Percentiles rank a stretch among this genome's conserved stretches.
Conservation (phyloP, 139 green algal species). For the Picochlorum costavermella region DNA sequence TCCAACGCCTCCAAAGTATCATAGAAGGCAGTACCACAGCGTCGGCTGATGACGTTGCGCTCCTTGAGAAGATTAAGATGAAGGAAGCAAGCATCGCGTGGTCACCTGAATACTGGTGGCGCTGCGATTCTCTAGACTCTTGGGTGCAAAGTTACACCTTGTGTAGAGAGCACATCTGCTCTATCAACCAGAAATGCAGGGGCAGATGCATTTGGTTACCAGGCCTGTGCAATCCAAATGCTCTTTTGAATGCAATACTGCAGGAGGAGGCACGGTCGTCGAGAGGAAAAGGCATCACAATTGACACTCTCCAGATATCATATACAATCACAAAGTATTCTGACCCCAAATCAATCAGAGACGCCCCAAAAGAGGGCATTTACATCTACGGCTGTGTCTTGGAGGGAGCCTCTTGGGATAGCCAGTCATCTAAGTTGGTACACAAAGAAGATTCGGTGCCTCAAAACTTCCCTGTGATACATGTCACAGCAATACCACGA, state of each 20-base stretch:
- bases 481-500: slow-evolving; percentile 33
- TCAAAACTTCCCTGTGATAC: slow-evolving; percentile 69
- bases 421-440: not conserved
- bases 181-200: slow-evolving; percentile 35
- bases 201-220: slow-evolving; percentile 89
- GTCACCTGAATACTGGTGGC: too few species aligned
- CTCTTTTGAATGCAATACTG: slow-evolving; percentile 88
- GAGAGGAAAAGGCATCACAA: slow-evolving; percentile 77
- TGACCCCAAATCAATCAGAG: slow-evolving; percentile 58
- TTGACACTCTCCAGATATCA: slow-evolving; percentile 92
- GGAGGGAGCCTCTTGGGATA: slow-evolving; percentile 82
- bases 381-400: slow-evolving; percentile 90
- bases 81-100: too few species aligned
- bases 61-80: too few species aligned
- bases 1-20: too few species aligned
- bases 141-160: too few species aligned
- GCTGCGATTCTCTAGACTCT: too few species aligned
- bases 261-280: slow-evolving; percentile 85
- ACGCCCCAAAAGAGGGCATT: slow-evolving; percentile 75
- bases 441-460: slow-evolving; percentile 21
- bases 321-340: slow-evolving; percentile 79
- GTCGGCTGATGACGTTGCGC: too few species aligned
- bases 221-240: slow-evolving; percentile 93
- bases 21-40: too few species aligned
- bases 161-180: too few species aligned